Evolutionary conservation across 305 asterid species (phyloP).

Genomic region (Rubia tinctorum): DNA sequence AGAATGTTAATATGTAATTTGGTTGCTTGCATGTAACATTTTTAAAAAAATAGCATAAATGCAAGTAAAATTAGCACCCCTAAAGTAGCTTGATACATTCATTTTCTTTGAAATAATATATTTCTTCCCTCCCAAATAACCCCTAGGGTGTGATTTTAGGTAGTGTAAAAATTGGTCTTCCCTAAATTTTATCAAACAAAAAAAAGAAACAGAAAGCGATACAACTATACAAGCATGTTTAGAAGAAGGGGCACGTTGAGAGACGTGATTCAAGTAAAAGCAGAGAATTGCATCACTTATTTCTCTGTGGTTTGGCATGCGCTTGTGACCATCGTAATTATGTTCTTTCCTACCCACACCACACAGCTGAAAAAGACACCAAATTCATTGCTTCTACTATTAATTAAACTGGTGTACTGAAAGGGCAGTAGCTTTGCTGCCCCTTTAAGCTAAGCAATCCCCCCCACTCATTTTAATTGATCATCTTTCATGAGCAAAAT

Average conservation of each 20-base stretch:
- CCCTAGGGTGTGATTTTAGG: no score
- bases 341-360: constrained; percentile 8
- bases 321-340: constrained; percentile 15
- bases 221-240: no score
- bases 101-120: not conserved
- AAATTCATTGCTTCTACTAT: not conserved
- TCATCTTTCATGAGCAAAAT: constrained; percentile 1
- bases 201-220: not conserved
- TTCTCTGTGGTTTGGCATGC: constrained; percentile 16
- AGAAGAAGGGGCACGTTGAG: not conserved
- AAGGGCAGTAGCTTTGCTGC: constrained; percentile 25
- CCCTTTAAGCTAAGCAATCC: constrained; percentile 35
- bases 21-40: no score
- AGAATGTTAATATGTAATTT: no score
- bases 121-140: no score
- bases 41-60: not conserved
- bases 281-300: not conserved
- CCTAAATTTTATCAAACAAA: not conserved
- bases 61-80: not conserved
- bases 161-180: not conserved
- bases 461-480: not conserved
- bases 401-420: constrained; percentile 5
- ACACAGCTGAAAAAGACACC: not conserved
- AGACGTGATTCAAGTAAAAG: constrained; percentile 13
- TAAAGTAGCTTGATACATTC: not conserved